A percentile compares a stretch with the other conserved stretches of the same genome.
Conservation (phyloP, 768 basidiomycete species). For the Mycena chlorophos region DNA sequence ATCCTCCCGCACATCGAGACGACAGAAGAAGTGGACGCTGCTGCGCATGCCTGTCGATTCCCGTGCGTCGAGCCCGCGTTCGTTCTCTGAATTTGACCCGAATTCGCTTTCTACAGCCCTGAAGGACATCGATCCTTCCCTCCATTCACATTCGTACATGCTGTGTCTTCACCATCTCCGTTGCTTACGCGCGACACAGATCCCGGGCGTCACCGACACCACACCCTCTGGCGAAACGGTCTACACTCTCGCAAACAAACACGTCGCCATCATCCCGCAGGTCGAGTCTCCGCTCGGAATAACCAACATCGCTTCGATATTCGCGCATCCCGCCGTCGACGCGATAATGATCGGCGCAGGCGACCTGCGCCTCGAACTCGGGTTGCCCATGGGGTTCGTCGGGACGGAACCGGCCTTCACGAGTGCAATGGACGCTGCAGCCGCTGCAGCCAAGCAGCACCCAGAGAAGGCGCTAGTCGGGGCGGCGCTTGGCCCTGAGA, state of each 20-base stretch:
- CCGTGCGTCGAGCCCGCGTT: conserved; percentile 11
- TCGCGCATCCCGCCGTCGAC: conserved; percentile 15
- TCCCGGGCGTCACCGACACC: conserved; percentile 16
- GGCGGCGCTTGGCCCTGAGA: conserved; percentile 10
- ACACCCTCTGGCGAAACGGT: conserved; percentile 17
- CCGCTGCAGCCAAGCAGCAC: conserved; percentile 16
- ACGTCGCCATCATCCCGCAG: conserved; percentile 20
- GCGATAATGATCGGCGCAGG: conserved; percentile 21
- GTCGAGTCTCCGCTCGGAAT: conserved; percentile 18
- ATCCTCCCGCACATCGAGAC: conserved; percentile 21
- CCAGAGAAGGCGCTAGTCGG: conserved; percentile 15
- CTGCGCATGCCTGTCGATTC: conserved; percentile 11
- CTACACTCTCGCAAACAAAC: conserved; percentile 18
- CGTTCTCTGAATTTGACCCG: neutral
- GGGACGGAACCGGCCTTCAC: conserved; percentile 19
- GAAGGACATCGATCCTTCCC: conserved; percentile 20
- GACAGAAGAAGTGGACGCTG: conserved; percentile 12
- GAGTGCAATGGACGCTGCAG: conserved; percentile 9
- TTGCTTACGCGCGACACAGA: conserved; percentile 3
- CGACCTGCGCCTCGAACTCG: conserved; percentile 22
- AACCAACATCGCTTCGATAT: conserved; percentile 16
- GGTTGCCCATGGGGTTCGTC: conserved; percentile 14
- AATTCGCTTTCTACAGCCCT: conserved; percentile 1
- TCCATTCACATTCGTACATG: conserved; percentile 19
- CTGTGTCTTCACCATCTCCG: neutral